A percentile compares a stretch with the other conserved stretches of the same genome.
These are phyloP conservation scores for Picea sitchensis DNA, from an alignment of 75 land plant genomes.

Conservation along the genomic window DNA sequence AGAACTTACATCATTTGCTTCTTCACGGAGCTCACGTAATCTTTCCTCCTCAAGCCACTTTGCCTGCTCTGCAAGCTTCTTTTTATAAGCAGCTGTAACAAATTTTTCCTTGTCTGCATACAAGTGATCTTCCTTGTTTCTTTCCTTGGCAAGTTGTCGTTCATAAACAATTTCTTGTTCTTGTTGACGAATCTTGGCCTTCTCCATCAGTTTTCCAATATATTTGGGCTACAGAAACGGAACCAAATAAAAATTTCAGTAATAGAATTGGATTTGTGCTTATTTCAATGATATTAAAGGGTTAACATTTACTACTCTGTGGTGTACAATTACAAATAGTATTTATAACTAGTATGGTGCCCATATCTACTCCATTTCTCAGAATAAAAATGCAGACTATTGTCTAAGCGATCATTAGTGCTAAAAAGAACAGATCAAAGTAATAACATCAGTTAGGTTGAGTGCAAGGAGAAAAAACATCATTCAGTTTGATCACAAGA, in stretches of 20 bases:
- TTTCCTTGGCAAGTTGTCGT: conserved; percentile 83
- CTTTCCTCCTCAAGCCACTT: conserved; percentile 87
- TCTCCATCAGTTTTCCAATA: conserved; percentile 59
- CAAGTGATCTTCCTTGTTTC: conserved; percentile 87
- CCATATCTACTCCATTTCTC: background rate
- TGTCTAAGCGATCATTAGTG: background rate
- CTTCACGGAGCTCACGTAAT: conserved; percentile 60
- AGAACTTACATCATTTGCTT: conserved; percentile 75
- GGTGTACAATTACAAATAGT: background rate
- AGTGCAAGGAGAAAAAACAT: background rate
- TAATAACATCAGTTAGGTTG: background rate
- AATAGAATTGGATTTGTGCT: background rate
- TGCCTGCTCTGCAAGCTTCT: conserved; percentile 82
- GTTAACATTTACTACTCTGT: background rate
- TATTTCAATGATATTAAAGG: background rate
- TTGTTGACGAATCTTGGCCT: conserved; percentile 59
- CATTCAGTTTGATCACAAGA: background rate
- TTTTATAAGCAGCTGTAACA: conserved; percentile 91
- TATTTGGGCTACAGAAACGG: conserved; percentile 73
- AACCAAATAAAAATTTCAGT: background rate
- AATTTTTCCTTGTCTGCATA: conserved; percentile 92
- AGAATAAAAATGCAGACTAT: background rate
- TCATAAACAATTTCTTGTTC: conserved; percentile 90
- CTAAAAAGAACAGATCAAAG: background rate
- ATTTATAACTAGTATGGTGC: background rate